Evolutionary conservation across 352 stramenopile species (phyloP), one percentile per base, ranked within the genome.

Genomic region (Pythium apleroticum): DNA sequence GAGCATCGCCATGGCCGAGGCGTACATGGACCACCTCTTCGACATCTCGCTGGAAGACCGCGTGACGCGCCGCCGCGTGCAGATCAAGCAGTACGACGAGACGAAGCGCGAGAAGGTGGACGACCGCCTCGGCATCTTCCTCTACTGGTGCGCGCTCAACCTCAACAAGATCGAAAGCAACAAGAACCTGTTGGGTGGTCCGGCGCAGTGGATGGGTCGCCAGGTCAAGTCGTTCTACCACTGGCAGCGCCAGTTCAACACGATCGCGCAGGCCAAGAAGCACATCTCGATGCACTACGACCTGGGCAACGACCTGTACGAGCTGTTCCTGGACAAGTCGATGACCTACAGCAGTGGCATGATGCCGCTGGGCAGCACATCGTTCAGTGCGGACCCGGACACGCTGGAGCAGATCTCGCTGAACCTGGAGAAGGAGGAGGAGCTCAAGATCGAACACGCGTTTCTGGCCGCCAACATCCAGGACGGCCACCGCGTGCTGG

Each of bases 301-400:
- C 49, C 64, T 72, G 39, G 69, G 69, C 52, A 72, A 75, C 37
- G 69, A 71, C 9, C 65, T 75, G 27, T 75, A 72, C 57, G 54
- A 69, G 53, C 64, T 71, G 17, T 72, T 75, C 46, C 54, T 75
- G 5, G 69, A 71, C 64, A 65, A 65, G 41, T 68, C 67, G 55
- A 75, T 75, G 69, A 71, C 68, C 20, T 75, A 75, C 69, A 75
- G 64, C 43, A 75, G 69, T 20, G 69, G 65, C 31, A 71, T 71
- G 45, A 57, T 65, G 48, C 60, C 60, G 27, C 33, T 72, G 17
- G 65, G 52, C 27, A 30, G 49, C 33, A 35, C 41, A 6, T 50
- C 61, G 25, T 59, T 55, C 28, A 12, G 41, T 27, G 57, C 60
- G 6, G 28, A 37, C n/a, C 49, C 55, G 6, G 53, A 63, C 50